Base-by-base conservation (phyloP, 2,329 filamentous ascomycete genomes). In the Trichoderma semiorbis region DNA sequence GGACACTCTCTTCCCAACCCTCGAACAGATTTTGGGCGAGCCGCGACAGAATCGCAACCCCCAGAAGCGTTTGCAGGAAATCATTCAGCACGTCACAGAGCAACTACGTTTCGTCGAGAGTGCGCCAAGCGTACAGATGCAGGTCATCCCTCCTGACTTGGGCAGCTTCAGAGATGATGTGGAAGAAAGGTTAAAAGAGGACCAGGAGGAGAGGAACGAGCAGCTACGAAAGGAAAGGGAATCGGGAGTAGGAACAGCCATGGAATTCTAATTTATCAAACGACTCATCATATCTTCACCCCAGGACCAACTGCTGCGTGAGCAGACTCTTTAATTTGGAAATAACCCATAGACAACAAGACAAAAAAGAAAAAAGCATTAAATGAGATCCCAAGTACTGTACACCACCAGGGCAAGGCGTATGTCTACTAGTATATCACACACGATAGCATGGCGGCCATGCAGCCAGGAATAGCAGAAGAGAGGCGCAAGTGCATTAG, bases 51-150 rank as follows among this genome's bases (percentile, higher is more conserved):
- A 98, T 79, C 89, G 92, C 77, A 97, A 97, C 77, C 88, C 92
- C 7, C 86, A 88, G 64, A 92, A 94, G 77, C 92, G 93, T 73
- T 84, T 97, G 21, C 86, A 91, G 62, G 90, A 91, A 39, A 91
- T 97, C 57, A 87, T 97, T 5, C 87, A 92, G 78, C 90, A 93
- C 72, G 91, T 97, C 57, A 89, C 90, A 57, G 93, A 97, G 80
- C 95, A 98, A 81, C 82, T 99, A 74, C 88, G 93, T 30, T 98
- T 97, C 79, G 90, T 98, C 67, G 87, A 93, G 77, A 88, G 90
- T 47, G 93, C 94, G 8, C 96, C 96, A 0, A 97, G 94, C 77
- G 93, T 97, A 32, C 94, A 97, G 80, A 92, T 94, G 82, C 89
- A 90, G 75, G 87, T 90, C 58, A 92, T 98, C 68, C 94, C 93